Conservation (phyloP, 164 flowering plant genomes). For the Sextonia rubra region DNA sequence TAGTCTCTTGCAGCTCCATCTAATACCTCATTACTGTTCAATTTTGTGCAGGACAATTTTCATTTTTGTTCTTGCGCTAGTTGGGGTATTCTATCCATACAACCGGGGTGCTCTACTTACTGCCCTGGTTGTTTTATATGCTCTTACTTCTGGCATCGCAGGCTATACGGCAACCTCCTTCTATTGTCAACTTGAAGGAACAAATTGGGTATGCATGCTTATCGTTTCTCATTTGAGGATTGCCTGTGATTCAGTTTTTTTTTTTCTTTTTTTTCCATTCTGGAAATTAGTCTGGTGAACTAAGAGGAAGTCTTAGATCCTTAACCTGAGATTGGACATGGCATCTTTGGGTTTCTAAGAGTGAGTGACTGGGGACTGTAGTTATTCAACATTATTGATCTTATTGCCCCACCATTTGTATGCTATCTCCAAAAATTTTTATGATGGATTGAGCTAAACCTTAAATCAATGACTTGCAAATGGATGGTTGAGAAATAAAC, state of each 20-base stretch:
- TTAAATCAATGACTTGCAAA: no score
- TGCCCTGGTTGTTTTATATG: constrained; percentile 39
- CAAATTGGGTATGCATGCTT: constrained; percentile 28
- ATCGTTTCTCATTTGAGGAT: not conserved
- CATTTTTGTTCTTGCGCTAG: constrained; percentile 35
- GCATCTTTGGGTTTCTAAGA: no score
- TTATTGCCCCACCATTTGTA: no score
- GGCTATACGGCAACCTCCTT: constrained; percentile 41
- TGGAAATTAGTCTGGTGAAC: no score
- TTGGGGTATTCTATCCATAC: constrained; percentile 42
- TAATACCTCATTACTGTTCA: not conserved
- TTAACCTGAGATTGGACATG: no score
- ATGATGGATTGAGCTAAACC: no score
- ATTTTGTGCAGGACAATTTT: constrained; percentile 32
- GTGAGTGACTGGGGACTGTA: no score
- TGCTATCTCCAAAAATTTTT: no score
- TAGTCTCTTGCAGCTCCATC: not conserved
- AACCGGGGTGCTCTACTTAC: constrained; percentile 42
- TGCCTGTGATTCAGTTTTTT: not conserved
- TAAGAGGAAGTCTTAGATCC: no score
- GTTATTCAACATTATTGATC: no score
- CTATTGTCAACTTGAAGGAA: constrained; percentile 42
- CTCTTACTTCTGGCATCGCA: constrained; percentile 38
- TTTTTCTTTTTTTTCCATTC: not conserved
- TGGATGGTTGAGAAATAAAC: no score